Base-by-base conservation (phyloP, 164 flowering plant species). In the Piper longum region DNA sequence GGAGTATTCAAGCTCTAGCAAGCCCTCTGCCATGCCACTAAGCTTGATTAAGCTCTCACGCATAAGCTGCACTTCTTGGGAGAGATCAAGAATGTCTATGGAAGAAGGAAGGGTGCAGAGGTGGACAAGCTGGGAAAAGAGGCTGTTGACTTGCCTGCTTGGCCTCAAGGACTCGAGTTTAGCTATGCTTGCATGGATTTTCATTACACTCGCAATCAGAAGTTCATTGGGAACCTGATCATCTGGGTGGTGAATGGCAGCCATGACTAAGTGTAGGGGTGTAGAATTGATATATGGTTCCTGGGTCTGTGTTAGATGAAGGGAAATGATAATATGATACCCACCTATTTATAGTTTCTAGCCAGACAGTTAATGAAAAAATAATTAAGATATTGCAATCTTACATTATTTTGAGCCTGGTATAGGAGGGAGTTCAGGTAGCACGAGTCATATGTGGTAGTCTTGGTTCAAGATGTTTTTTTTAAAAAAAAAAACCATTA, bases 21-120 rank as follows among this genome's bases (percentile, higher is more conserved):
- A 72, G 44, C 82, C 84, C 66, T 82, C 86, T 3, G 84, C 84
- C 7, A 39, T 67, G 4, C 85, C 84, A 39, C 77, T 73, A 0
- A 78, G 75, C 11, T 6, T 39, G 5, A 84, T 80, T 54, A 84
- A 79, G 16, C 64, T 79, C 36, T 70, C 59, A 0, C 85, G 69
- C 75, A 79, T 80, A 6, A 40, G 60, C 44, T 79, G 80, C 12
- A 59, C 64, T 0, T 76, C 73, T 7, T 60, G 59, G 16, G 73
- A 61, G 58, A 83, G 54, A 39, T 7, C 11, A 0, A 55, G 14
- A 56, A 80, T 63, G 61, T 81, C 78, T 4, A 81, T 70, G 41
- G 79, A 54, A n/a, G 69, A 66, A 4, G 85, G 82, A 16, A 67
- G 79, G 40, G 57, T 72, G 66, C 87, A 83, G 16, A 74, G 18